Percentiles rank a stretch among this genome's conserved stretches.
These are phyloP conservation scores for Knufia petricola DNA, from an alignment of 2,329 filamentous ascomycete genomes.

Conservation along the genomic window DNA sequence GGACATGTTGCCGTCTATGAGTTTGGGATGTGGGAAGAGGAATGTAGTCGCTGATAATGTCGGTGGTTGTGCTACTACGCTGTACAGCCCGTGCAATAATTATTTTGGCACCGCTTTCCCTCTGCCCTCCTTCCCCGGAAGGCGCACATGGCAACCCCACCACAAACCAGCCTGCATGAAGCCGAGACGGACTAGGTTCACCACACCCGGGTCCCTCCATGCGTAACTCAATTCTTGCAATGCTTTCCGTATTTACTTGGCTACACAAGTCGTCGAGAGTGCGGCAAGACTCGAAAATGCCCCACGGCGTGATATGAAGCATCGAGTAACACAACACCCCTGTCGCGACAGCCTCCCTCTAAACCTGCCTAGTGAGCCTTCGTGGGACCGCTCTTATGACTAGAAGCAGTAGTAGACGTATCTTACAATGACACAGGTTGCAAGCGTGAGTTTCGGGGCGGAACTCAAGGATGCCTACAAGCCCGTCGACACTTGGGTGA, in stretches of 20 bases:
- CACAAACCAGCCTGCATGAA: conserved; percentile 27
- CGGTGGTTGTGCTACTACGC: too few relatives aligned
- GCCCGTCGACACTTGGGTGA: conserved; percentile 78
- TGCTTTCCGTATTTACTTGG: conserved; percentile 2
- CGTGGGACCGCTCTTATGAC: background rate
- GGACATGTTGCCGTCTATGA: conserved; percentile 27
- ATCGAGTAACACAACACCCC: background rate
- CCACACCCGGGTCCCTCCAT: background rate
- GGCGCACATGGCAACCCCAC: conserved; percentile 47
- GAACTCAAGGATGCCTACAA: conserved; percentile 99
- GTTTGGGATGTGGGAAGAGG: too few relatives aligned
- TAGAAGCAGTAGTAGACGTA: background rate
- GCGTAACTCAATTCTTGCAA: conserved; percentile 6
- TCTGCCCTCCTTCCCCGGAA: background rate
- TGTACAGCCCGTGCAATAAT: too few relatives aligned
- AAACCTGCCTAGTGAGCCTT: background rate
- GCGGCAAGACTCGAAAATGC: background rate
- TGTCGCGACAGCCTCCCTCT: too few relatives aligned
- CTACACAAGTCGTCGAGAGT: background rate
- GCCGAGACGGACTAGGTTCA: background rate
- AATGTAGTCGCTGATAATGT: too few relatives aligned
- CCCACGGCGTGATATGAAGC: background rate
- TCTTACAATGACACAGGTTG: conserved; percentile 21
- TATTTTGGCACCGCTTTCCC: background rate
- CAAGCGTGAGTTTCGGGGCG: conserved; percentile 56